Evolutionary conservation across 805 yeast species (phyloP).

Genomic region (Isabelozyma heimii): DNA sequence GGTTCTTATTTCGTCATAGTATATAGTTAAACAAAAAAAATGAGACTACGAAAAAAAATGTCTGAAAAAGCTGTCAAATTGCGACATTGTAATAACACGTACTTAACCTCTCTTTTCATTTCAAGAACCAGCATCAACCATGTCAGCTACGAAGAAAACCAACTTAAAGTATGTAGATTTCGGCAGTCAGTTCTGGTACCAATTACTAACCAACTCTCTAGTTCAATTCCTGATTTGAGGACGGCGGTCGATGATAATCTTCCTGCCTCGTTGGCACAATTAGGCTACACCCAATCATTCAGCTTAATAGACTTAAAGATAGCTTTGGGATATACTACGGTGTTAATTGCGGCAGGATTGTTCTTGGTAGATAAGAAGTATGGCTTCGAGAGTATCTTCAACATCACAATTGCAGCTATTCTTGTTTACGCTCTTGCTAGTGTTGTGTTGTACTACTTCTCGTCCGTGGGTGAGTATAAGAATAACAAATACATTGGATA

Average conservation of each 20-base stretch:
- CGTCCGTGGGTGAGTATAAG: slow-evolving; percentile 34
- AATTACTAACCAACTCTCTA: slow-evolving; percentile 9
- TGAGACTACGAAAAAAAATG: background rate
- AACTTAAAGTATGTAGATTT: slow-evolving; percentile 26
- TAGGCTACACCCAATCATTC: slow-evolving; percentile 51
- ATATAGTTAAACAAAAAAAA: background rate
- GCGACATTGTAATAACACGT: background rate
- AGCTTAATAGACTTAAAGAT: slow-evolving; percentile 43
- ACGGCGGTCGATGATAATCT: slow-evolving; percentile 50
- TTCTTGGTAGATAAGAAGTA: slow-evolving; percentile 49
- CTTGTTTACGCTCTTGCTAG: slow-evolving; percentile 36
- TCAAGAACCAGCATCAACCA: background rate
- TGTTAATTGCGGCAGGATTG: slow-evolving; percentile 43
- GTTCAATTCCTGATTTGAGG: slow-evolving; percentile 48
- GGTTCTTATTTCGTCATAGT: slow-evolving; percentile 28
- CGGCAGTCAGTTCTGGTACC: background rate
- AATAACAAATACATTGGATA: slow-evolving; percentile 47
- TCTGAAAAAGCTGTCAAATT: background rate
- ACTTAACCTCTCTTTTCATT: background rate
- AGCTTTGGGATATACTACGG: slow-evolving; percentile 48
- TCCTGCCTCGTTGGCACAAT: slow-evolving; percentile 33
- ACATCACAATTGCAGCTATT: slow-evolving; percentile 33
- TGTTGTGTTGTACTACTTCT: slow-evolving; percentile 28
- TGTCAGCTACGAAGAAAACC: slow-evolving; percentile 13
- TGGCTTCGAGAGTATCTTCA: slow-evolving; percentile 39